Percentiles rank a stretch among this genome's conserved stretches.
Conservation (phyloP, 495 filamentous ascomycete species). For the Penicillium bovifimosum region DNA sequence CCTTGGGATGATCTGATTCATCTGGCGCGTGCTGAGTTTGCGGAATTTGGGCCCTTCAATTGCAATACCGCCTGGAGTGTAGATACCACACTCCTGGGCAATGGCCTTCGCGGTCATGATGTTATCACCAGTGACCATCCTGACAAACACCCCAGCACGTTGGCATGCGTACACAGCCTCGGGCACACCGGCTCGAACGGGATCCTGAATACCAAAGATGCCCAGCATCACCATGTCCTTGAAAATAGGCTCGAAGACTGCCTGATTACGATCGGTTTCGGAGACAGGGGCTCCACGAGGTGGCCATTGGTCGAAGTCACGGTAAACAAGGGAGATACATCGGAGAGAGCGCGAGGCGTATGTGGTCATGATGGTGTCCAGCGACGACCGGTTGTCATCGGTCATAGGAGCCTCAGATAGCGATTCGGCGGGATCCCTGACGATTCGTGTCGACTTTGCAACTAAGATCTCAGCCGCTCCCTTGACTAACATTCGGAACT, state of each 20-base stretch:
- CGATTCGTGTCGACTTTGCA: constrained; percentile 60
- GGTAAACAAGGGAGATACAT: constrained; percentile 81
- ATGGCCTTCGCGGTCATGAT: constrained; percentile 81
- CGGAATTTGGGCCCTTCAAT: constrained; percentile 83
- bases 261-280: constrained; percentile 66
- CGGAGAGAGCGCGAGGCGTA: constrained; percentile 81
- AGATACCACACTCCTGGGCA: constrained; percentile 78
- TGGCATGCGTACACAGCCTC: constrained; percentile 73
- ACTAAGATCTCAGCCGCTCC: constrained; percentile 87
- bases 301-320: constrained; percentile 87
- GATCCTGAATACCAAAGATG: constrained; percentile 84
- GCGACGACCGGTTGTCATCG: constrained; percentile 49
- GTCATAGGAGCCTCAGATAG: constrained; percentile 52
- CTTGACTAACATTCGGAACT: constrained; percentile 72
- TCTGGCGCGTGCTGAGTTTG: constrained; percentile 58
- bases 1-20: constrained; percentile 64
- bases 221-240: constrained; percentile 72
- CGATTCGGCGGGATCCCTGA: constrained; percentile 63
- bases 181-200: constrained; percentile 68
- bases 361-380: constrained; percentile 61
- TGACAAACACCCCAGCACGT: constrained; percentile 73
- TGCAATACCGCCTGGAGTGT: constrained; percentile 64
- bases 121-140: constrained; percentile 92
- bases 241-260: constrained; percentile 73
- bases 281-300: constrained; percentile 58